A percentile compares a stretch with the other conserved stretches of the same genome.
Conservation (phyloP, 331 rosid species). For the Malus hybrid region DNA sequence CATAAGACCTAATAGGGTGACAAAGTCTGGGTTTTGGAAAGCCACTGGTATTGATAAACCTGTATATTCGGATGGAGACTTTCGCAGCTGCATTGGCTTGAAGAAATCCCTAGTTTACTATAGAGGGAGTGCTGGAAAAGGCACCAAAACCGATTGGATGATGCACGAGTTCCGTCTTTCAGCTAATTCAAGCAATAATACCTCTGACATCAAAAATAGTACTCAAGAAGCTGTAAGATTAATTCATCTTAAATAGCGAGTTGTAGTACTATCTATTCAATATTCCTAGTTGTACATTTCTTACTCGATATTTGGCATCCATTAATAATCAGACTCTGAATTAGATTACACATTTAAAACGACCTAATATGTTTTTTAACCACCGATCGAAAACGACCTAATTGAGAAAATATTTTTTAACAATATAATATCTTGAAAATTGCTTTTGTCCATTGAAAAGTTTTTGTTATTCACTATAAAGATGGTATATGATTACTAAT, state of each 20-base stretch:
- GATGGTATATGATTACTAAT: too few species aligned
- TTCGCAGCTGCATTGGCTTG: constrained; percentile 57
- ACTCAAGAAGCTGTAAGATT: constrained; percentile 57
- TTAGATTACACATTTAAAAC: not conserved
- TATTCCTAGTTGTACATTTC: not conserved
- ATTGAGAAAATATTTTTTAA: too few species aligned
- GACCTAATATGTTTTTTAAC: too few species aligned
- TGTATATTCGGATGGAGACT: constrained; percentile 50
- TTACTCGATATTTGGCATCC: not conserved
- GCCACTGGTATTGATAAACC: constrained; percentile 50
- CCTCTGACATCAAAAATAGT: not conserved
- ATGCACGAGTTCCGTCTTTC: constrained; percentile 91
- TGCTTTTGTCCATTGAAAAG: too few species aligned
- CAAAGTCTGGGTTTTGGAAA: constrained; percentile 33
- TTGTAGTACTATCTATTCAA: not conserved
- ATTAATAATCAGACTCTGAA: not conserved
- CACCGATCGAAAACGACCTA: not conserved
- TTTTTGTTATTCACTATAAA: too few species aligned
- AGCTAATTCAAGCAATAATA: not conserved
- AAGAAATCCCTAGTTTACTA: constrained; percentile 75
- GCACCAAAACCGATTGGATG: constrained; percentile 87
- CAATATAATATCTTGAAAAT: not conserved
- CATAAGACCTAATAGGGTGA: constrained; percentile 30
- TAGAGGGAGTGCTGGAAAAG: constrained; percentile 71
- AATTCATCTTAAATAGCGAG: not conserved